Evolutionary conservation across 1,284 basidiomycete species (phyloP).

Genomic region (Ustilago loliicola): DNA sequence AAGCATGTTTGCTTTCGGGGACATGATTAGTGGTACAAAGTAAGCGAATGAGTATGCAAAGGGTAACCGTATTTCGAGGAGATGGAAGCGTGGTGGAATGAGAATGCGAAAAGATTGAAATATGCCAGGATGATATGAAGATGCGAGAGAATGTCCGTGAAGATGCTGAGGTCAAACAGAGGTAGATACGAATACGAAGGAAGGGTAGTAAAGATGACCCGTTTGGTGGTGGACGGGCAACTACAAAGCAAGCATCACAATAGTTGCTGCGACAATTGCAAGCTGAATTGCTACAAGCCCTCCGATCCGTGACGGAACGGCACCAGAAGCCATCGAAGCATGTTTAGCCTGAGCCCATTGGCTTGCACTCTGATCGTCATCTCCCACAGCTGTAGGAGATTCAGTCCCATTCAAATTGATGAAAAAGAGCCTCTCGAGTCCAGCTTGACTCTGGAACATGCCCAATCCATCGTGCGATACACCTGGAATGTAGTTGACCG

Average conservation of each 20-base stretch:
- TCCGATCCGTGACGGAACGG: not conserved
- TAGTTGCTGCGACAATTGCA: not conserved
- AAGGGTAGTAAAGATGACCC: not conserved
- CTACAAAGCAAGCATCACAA: not conserved
- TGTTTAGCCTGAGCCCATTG: conserved; percentile 18
- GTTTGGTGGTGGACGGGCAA: not conserved
- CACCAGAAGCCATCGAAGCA: conserved; percentile 1
- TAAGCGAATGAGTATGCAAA: too few relatives aligned
- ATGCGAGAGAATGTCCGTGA: too few relatives aligned
- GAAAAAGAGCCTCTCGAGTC: conserved; percentile 52
- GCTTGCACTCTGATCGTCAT: conserved; percentile 33
- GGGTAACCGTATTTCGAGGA: too few relatives aligned
- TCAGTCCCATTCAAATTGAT: conserved; percentile 56
- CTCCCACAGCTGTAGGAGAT: conserved; percentile 47
- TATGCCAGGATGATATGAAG: too few relatives aligned
- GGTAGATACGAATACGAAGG: not conserved
- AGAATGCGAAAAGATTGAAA: too few relatives aligned
- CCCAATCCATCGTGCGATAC: conserved; percentile 49
- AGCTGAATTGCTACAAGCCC: not conserved
- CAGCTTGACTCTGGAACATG: conserved; percentile 50
- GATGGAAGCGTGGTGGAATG: too few relatives aligned
- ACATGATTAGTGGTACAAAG: too few relatives aligned
- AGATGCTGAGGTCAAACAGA: too few relatives aligned
- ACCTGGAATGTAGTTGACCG: conserved; percentile 46
- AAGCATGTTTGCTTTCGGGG: too few relatives aligned